Evolutionary conservation across 345 rosid genomes (phyloP).

Genomic region (Bretschneidera sinensis): DNA sequence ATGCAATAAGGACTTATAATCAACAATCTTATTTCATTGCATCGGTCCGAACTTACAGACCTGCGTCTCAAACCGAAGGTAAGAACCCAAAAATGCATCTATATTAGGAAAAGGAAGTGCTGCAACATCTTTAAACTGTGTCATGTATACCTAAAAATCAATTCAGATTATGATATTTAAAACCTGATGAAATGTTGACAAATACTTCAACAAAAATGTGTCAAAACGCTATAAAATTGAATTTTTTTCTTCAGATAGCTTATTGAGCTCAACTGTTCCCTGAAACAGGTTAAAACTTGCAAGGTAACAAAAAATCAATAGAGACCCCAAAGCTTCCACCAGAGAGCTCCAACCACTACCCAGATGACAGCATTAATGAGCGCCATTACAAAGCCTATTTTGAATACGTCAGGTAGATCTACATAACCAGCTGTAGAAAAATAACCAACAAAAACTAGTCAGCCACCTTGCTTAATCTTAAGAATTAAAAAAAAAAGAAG

Average conservation of each 20-base stretch:
- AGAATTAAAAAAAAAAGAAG: neutral
- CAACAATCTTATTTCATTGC: too few relatives aligned
- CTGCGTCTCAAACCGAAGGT: too few relatives aligned
- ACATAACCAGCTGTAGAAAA: conserved; percentile 73
- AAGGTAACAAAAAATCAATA: conserved; percentile 34
- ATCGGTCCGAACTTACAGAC: too few relatives aligned
- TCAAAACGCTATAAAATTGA: neutral
- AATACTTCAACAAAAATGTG: neutral
- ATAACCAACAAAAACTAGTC: conserved; percentile 7
- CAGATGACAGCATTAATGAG: conserved; percentile 61
- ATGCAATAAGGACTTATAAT: too few relatives aligned
- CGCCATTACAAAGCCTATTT: conserved; percentile 80
- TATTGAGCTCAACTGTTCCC: neutral
- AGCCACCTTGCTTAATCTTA: conserved; percentile 1
- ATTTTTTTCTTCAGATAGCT: too few relatives aligned
- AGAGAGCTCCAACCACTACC: conserved; percentile 80
- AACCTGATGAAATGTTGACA: neutral
- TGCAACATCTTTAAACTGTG: too few relatives aligned
- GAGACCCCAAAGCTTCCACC: conserved; percentile 99
- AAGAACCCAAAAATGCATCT: too few relatives aligned
- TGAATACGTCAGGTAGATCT: conserved; percentile 84
- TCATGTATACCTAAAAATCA: too few relatives aligned
- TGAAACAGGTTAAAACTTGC: neutral
- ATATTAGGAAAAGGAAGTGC: too few relatives aligned
- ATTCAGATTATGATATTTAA: too few relatives aligned